A percentile compares a stretch with the other conserved stretches of the same genome.
phyloP scores from a whole-genome alignment of 1,284 basidiomycete species.

The Malassezia cuniculi region DNA sequence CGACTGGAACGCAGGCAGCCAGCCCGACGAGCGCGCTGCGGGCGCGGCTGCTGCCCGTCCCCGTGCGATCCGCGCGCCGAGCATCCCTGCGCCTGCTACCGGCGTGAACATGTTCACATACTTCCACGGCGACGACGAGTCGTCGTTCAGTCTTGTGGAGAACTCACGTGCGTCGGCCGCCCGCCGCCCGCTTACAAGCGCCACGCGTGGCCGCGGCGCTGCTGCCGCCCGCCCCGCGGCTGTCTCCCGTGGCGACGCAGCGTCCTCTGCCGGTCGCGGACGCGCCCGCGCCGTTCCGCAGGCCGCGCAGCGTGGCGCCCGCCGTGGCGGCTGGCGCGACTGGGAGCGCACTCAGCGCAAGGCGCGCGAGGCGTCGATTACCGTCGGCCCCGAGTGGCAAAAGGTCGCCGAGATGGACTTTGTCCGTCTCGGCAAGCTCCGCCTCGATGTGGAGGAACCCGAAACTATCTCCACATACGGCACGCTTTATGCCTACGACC shows the following conservation, averaged over 20 bases:
- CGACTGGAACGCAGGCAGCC: constrained; percentile 68
- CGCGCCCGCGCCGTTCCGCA: constrained; percentile 35
- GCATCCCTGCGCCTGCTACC: constrained; percentile 2
- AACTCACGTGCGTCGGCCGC: constrained; percentile 49
- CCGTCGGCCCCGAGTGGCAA: constrained; percentile 78
- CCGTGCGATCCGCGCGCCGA: constrained; percentile 16
- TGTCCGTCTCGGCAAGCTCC: constrained; percentile 75
- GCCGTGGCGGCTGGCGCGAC: constrained; percentile 72
- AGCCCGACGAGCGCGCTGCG: constrained; percentile 37
- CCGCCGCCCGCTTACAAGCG: constrained; percentile 39
- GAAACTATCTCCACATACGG: constrained; percentile 59
- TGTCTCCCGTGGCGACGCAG: neutral
- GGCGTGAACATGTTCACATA: constrained; percentile 75
- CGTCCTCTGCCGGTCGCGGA: constrained; percentile 46
- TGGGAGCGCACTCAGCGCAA: constrained; percentile 81
- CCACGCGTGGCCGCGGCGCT: constrained; percentile 36
- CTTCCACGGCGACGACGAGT: constrained; percentile 96
- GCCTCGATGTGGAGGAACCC: constrained; percentile 59
- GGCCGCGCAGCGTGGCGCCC: constrained; percentile 37
- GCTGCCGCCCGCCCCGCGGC: constrained; percentile 17
- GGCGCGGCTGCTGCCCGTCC: constrained; percentile 47
- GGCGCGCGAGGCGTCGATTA: constrained; percentile 79
- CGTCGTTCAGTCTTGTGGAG: constrained; percentile 91
- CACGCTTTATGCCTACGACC: constrained; percentile 83
- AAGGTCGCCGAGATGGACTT: constrained; percentile 97